A percentile compares a stretch with the other conserved stretches of the same genome.
These are phyloP conservation scores for Solanum verrucosum DNA, from an alignment of 257 asterid genomes.

Conservation along the genomic window DNA sequence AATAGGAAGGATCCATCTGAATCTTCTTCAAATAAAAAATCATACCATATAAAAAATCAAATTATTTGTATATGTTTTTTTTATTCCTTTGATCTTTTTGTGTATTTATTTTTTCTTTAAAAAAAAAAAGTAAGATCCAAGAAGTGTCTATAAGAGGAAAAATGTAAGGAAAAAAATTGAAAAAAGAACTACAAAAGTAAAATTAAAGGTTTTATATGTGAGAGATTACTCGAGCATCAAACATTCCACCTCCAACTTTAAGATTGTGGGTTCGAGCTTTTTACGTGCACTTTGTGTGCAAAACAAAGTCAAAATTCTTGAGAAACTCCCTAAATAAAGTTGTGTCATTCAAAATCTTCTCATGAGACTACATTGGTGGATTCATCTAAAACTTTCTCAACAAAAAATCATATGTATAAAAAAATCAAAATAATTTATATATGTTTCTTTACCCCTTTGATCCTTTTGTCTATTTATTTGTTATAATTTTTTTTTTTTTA, in stretches of 20 bases:
- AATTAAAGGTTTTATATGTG: not conserved
- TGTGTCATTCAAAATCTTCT: not conserved
- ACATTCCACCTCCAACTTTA: not conserved
- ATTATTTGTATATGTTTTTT: too few relatives aligned
- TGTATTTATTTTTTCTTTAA: too few relatives aligned
- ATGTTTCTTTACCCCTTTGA: not conserved
- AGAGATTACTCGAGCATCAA: accelerated
- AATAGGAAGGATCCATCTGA: not conserved
- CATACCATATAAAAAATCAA: too few relatives aligned
- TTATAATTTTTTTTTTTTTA: not conserved
- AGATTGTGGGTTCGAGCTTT: not conserved
- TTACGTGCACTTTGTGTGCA: not conserved
- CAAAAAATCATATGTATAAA: not conserved
- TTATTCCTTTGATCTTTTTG: not conserved
- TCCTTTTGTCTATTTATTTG: not conserved
- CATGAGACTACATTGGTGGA: not conserved
- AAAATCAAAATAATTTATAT: too few relatives aligned
- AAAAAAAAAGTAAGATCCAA: not conserved
- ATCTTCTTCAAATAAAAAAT: too few relatives aligned
- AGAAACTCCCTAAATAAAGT: not conserved
- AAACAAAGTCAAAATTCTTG: not conserved
- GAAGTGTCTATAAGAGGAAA: not conserved
- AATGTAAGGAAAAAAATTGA: not conserved
- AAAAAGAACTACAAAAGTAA: not conserved
- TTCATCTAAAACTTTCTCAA: not conserved